Evolutionary conservation across 139 green algal species (phyloP).

Genomic region (Zygnema cylindricum): DNA sequence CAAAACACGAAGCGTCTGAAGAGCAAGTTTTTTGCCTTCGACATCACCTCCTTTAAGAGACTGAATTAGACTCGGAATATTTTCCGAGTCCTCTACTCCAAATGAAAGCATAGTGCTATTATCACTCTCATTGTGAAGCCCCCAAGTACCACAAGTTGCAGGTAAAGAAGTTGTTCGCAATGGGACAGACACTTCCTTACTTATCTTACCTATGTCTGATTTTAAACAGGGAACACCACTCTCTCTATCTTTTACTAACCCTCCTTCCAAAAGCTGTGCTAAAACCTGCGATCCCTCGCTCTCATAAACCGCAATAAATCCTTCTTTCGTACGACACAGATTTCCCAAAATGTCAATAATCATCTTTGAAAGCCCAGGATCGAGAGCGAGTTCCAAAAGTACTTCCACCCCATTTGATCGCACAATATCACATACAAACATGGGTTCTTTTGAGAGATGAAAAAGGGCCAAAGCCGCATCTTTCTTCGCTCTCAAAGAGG

Average conservation of each 20-base stretch:
- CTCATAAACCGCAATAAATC: background rate
- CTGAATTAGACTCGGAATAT: background rate
- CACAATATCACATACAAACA: background rate
- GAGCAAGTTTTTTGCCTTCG: background rate
- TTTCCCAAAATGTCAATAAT: slow-evolving; percentile 8
- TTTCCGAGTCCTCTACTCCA: background rate
- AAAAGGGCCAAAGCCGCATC: slow-evolving; percentile 37
- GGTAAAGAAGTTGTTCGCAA: background rate
- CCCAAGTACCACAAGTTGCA: no score
- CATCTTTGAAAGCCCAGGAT: slow-evolving; percentile 14
- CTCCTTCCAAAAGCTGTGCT: background rate
- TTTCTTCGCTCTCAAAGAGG: slow-evolving; percentile 18
- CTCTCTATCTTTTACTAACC: background rate
- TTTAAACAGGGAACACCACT: background rate
- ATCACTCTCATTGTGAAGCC: no score
- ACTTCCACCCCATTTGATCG: background rate
- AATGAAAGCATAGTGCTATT: background rate
- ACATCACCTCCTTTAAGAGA: background rate
- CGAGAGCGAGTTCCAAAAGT: background rate
- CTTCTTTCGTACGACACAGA: background rate
- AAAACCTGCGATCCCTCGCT: background rate
- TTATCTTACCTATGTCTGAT: no score
- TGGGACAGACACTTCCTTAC: background rate
- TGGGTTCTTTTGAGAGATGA: slow-evolving; percentile 23
- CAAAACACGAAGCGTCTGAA: background rate